Percentiles rank a stretch among this genome's conserved stretches.
phyloP scores from a whole-genome alignment of 345 rosid genomes.

The Alliaria petiolata region DNA sequence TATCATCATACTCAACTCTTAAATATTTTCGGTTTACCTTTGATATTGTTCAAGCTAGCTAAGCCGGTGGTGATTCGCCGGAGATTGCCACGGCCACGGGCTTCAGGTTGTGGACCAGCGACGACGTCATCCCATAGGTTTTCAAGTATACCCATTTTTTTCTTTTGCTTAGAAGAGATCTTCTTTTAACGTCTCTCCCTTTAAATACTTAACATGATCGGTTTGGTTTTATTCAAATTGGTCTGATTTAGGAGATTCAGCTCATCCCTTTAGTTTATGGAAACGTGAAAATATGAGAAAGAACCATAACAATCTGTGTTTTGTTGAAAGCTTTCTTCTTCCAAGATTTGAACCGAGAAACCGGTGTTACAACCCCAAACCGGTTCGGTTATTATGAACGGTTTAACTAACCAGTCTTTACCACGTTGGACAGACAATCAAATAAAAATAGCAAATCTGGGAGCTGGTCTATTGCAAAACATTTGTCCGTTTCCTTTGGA shows the following conservation, averaged over 20 bases:
- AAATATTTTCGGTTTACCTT: background rate
- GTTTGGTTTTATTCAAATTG: slow-evolving; percentile 12
- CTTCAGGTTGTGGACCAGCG: slow-evolving; percentile 92
- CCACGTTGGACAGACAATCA: background rate
- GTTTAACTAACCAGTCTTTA: background rate
- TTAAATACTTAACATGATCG: slow-evolving; percentile 13
- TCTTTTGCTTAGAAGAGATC: slow-evolving; percentile 3
- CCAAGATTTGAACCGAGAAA: background rate
- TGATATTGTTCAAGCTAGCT: slow-evolving; percentile 34
- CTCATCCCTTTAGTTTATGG: background rate
- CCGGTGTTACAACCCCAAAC: background rate
- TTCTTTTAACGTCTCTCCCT: background rate
- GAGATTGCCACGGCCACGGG: slow-evolving; percentile 69
- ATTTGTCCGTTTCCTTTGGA: slow-evolving; percentile 23
- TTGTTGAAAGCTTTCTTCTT: background rate
- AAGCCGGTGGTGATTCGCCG: slow-evolving; percentile 45
- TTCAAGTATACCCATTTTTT: slow-evolving; percentile 33
- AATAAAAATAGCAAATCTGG: background rate
- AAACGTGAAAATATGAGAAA: background rate
- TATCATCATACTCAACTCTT: background rate
- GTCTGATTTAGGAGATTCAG: background rate
- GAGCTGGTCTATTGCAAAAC: slow-evolving; percentile 22
- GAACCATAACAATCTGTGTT: background rate
- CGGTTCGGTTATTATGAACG: background rate
- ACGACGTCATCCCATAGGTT: slow-evolving; percentile 77